Evolutionary conservation across 768 basidiomycete species (phyloP), one percentile per base, ranked within the genome.

Genomic region (Cystobasidiopsis lactophilus): DNA sequence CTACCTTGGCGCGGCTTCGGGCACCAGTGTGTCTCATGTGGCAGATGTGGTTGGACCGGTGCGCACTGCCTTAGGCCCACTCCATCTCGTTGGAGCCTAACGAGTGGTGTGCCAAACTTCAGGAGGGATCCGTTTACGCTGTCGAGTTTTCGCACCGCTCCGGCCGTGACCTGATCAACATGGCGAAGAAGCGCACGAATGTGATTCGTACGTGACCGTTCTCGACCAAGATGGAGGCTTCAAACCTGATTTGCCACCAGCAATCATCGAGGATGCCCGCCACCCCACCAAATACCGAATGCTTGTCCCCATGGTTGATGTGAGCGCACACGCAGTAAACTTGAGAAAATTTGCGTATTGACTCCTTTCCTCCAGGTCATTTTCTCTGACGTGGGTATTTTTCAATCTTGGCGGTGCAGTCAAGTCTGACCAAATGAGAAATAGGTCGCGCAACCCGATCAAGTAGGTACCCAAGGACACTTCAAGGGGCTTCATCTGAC

Each of bases 141-240:
- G 93, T 98, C 30, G 93, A 98, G 68, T 96, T 98, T 71, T 96
- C 93, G 2, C 74, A 79, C 60, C 77, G 93, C 62, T 91, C 88
- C 51, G 93, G 93, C 33, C 84, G 93, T 69, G 93, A 98, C 70
- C 70, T 96, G 57, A 93, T 98, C 61, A 83, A 82, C 70, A 98
- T 96, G 93, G 91, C 93, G 31, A 95, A 96, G 71, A 95, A 93
- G 71, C 76, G 93, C 55, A 96, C 93, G 59, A 98, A 96, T 68
- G 86, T 96, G 59, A 91, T 96, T 63, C 93, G 86, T 91, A 69
- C 54, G 82, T 74, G 2, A 14, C 37, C 14, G n/a, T n/a, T n/a
- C n/a, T n/a, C 16, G 33, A 35, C 16, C 30, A 43, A 33, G 30
- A 24, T 14, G n/a, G 24, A 7, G 23, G 30, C 5, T 27, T 26